These are phyloP conservation scores for Cladophialophora exuberans DNA, from an alignment of 2,329 filamentous ascomycete species.

Conservation along the genomic window DNA sequence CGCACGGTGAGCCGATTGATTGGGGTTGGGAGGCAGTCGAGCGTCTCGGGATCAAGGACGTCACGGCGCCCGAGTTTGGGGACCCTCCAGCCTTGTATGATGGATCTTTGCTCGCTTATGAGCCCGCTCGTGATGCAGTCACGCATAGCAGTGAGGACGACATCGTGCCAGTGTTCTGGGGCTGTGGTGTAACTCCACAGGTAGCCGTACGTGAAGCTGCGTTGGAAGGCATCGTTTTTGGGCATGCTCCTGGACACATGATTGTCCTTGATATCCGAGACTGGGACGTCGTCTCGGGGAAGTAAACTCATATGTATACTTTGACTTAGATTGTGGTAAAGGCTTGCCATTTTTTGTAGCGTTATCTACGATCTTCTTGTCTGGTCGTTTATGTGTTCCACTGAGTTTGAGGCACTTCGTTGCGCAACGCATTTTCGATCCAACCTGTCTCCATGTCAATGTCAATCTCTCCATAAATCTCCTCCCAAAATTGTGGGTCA, in stretches of 20 bases:
- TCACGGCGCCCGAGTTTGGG: constrained; percentile 61
- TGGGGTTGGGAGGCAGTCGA: constrained; percentile 65
- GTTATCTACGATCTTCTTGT: too few species aligned
- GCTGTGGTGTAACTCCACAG: constrained; percentile 69
- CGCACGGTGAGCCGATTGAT: constrained; percentile 67
- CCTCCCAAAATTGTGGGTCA: constrained; percentile 47
- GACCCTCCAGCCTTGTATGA: constrained; percentile 47
- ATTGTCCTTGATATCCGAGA: constrained; percentile 56
- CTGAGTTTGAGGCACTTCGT: constrained; percentile 8
- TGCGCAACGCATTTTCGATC: constrained; percentile 32
- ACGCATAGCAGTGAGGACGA: too few species aligned
- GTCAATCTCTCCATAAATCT: constrained; percentile 44
- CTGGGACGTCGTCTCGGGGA: constrained; percentile 23
- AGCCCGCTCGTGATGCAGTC: constrained; percentile 37
- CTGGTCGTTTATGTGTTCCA: too few species aligned
- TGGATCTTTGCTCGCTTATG: constrained; percentile 37
- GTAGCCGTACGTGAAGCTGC: constrained; percentile 63
- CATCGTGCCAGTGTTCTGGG: constrained; percentile 63
- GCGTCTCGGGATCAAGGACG: constrained; percentile 58
- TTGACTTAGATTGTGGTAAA: background rate
- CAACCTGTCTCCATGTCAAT: constrained; percentile 48
- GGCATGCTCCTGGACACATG: constrained; percentile 67
- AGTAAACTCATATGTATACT: background rate
- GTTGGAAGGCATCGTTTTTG: constrained; percentile 61
- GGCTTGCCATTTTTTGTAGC: too few species aligned